Base-by-base conservation (phyloP, 78 protist genomes). In the Guillardia theta region DNA sequence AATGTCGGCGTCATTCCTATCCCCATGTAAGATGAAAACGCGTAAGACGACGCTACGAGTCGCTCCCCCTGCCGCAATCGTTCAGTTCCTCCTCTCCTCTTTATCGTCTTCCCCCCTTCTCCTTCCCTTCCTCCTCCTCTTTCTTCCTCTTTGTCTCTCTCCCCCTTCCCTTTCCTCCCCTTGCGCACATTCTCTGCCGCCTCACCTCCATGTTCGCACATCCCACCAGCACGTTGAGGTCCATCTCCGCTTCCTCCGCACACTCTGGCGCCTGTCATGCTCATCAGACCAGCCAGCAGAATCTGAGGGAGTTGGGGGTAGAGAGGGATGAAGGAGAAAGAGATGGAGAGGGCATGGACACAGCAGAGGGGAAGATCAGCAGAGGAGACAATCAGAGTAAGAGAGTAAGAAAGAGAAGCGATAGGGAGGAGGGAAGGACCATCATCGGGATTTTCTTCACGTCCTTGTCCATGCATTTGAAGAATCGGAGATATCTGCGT, bases 131-230 rank as follows among this genome's bases (percentile, higher is more conserved):
- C n/a, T n/a, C n/a, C n/a, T n/a, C n/a, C n/a, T n/a, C n/a, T n/a
- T n/a, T n/a, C n/a, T n/a, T n/a, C 64, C n/a, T n/a, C n/a, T n/a
- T n/a, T n/a, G n/a, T n/a, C n/a, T n/a, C n/a, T n/a, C n/a, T n/a
- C n/a, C n/a, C n/a, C n/a, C n/a, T n/a, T n/a, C n/a, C n/a, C n/a
- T n/a, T n/a, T n/a, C n/a, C n/a, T n/a, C n/a, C n/a, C n/a, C n/a
- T n/a, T n/a, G n/a, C n/a, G n/a, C n/a, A n/a, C n/a, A n/a, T n/a
- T n/a, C n/a, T n/a, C n/a, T n/a, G n/a, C n/a, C n/a, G n/a, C n/a
- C n/a, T n/a, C n/a, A n/a, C 80, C 43, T 78, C 39, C 90, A 78
- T 37, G 90, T 78, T 78, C 53, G 90, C 90, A 48, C 90, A 78
- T 18, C 53, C 90, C 33, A 78, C 90, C 33, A 41, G 90, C 90